Percentiles rank a stretch among this genome's conserved stretches.
These are phyloP conservation scores for Elsinoe batatas DNA, from an alignment of 2,329 filamentous ascomycete species.

Conservation along the genomic window DNA sequence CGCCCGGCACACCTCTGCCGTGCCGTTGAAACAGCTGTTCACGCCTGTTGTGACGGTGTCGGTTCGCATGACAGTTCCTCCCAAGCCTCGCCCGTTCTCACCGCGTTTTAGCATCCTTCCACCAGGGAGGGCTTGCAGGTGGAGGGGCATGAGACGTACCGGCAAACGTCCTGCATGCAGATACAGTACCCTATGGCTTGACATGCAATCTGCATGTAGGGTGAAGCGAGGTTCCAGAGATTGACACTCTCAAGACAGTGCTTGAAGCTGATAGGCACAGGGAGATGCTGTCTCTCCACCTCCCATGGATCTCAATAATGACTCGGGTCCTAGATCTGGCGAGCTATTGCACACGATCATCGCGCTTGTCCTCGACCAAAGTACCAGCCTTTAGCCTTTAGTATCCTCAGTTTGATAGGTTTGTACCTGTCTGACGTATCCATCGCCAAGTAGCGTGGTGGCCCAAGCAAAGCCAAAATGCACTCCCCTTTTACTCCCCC, in stretches of 20 bases:
- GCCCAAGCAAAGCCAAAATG: not conserved
- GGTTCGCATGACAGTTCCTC: not conserved
- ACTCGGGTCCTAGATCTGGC: not conserved
- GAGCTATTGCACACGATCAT: not conserved
- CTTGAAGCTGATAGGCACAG: too few relatives aligned
- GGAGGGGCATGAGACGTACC: not conserved
- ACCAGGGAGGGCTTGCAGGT: not conserved
- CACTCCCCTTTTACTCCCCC: not conserved
- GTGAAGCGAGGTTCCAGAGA: not conserved
- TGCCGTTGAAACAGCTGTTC: too few relatives aligned
- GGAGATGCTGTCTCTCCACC: not conserved
- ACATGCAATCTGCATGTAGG: not conserved
- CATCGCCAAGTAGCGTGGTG: not conserved
- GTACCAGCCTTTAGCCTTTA: not conserved
- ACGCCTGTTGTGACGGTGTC: too few relatives aligned
- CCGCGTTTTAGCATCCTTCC: slow-evolving; percentile 1
- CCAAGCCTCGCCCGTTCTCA: slow-evolving; percentile 1
- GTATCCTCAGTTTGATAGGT: not conserved
- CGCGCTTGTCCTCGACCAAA: not conserved
- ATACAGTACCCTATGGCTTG: not conserved
- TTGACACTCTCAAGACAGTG: too few relatives aligned
- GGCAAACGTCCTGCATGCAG: not conserved
- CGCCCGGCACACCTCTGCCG: too few relatives aligned
- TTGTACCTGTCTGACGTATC: not conserved
- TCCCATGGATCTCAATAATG: not conserved